Base-by-base conservation (phyloP, 1,284 basidiomycete genomes). In the Schizopora paradoxa region DNA sequence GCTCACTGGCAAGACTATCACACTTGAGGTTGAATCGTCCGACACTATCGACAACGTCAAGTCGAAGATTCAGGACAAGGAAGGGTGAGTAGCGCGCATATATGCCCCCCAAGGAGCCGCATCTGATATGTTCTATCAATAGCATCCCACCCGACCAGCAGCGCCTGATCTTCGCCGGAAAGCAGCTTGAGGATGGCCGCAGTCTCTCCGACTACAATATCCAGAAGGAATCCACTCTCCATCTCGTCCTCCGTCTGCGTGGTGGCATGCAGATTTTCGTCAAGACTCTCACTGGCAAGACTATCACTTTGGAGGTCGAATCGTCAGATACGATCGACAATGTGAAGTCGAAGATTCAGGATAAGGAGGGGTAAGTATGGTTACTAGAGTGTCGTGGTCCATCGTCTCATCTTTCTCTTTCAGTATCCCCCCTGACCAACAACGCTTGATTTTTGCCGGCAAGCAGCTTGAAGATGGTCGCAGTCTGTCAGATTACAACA, bases 171-270 rank as follows among this genome's bases (percentile, higher is more conserved):
- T 75, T 75, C 57, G 73, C 68, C 58, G 71, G 73, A 49, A 75
- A 74, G 66, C 73, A 76, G 63, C 60, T 69, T 57, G 53, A 55
- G 40, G 53, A 55, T 28, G 53, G 53, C 14, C 54, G 54, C 26
- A 55, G 49, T 1, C 52, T 55, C 2, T 53, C 52, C 2, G 52
- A 53, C 31, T 55, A 56, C 38, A 56, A 76, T 66, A 76, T 76
- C 57, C 74, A 77, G 62, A 77, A 76, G 67, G 75, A 78, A 66
- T 70, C 68, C 29, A 77, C 75, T 29, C 67, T 77, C 42, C 74
- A 77, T 63, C 61, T 77, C 25, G 76, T 78, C 51, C 69, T 79
- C 58, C 70, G 75, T 57, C 68, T 78, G 54, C 70, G 76, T 58
- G 76, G 75, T 63, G 75, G 76, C 63, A 76, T 70, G 68, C 68